Percentiles rank a stretch among this genome's conserved stretches.
Conservation (phyloP, 179 eudicot genomes). For the Silene noctiflora region DNA sequence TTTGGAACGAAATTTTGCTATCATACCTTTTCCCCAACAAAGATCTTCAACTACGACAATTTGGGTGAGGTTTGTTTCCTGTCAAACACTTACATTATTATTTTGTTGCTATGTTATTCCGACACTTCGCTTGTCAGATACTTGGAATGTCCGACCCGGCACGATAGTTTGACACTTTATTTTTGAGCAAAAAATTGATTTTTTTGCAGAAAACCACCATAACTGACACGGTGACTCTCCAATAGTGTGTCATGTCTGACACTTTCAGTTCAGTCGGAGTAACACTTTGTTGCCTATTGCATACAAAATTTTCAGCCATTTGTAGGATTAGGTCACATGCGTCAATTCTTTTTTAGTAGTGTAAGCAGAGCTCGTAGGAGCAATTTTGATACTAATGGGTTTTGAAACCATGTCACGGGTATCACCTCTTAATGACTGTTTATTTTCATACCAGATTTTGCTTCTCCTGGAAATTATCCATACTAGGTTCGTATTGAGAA, state of each 20-base stretch:
- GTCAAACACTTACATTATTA: background rate
- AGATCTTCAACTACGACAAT: conserved; percentile 19
- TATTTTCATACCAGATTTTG: background rate
- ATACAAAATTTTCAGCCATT: background rate
- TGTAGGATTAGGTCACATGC: too few relatives aligned
- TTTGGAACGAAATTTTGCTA: conserved; percentile 62
- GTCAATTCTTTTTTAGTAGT: too few relatives aligned
- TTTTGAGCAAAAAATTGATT: too few relatives aligned
- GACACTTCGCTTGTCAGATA: too few relatives aligned
- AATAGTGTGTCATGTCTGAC: too few relatives aligned
- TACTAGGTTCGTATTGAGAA: background rate
- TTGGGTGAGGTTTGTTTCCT: background rate
- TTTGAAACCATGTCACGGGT: too few relatives aligned
- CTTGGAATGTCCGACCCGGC: too few relatives aligned
- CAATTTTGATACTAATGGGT: background rate
- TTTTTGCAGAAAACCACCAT: too few relatives aligned
- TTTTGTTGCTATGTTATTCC: background rate
- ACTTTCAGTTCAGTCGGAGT: too few relatives aligned
- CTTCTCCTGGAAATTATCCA: background rate
- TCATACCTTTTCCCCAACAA: conserved; percentile 35
- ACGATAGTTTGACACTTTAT: too few relatives aligned
- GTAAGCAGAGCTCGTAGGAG: too few relatives aligned
- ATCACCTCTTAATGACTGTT: background rate
- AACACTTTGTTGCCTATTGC: background rate
- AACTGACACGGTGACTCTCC: too few relatives aligned